A percentile compares a stretch with the other conserved stretches of the same genome.
phyloP scores from a whole-genome alignment of 441 rosid genomes.

The Erodium moschatum region DNA sequence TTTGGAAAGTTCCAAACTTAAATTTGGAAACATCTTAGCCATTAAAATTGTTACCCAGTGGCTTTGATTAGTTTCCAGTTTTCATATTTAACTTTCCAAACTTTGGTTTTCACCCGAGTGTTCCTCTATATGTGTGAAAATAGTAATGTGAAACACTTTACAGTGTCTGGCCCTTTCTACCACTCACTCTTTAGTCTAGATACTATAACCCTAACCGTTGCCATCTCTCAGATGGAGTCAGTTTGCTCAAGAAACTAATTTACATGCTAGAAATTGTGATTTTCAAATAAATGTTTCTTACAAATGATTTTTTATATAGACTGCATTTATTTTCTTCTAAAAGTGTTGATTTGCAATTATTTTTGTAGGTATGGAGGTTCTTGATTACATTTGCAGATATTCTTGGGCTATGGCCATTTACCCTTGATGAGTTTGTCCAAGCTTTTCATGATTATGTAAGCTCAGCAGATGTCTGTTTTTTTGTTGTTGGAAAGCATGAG shows the following conservation, averaged over 20 bases:
- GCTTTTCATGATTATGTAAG: conserved; percentile 79
- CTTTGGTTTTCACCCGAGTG: too few species aligned
- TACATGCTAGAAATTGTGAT: conserved; percentile 7
- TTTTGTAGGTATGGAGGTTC: conserved; percentile 73
- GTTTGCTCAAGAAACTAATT: conserved; percentile 5
- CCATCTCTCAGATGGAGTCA: not conserved
- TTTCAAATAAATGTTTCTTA: not conserved
- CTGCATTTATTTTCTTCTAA: not conserved
- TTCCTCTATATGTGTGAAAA: not conserved
- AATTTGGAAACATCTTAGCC: too few species aligned
- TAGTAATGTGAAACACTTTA: not conserved
- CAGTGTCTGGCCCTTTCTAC: not conserved
- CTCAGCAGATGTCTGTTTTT: conserved; percentile 7
- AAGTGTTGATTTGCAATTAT: conserved; percentile 13
- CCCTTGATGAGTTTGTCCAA: conserved; percentile 76
- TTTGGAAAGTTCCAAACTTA: too few species aligned
- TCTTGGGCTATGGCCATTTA: conserved; percentile 87
- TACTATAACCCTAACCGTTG: too few species aligned
- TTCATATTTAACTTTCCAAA: too few species aligned
- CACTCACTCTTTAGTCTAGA: not conserved
- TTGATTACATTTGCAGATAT: conserved; percentile 66
- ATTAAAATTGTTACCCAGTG: too few species aligned
- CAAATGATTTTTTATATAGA: not conserved
- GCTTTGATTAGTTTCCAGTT: too few species aligned
- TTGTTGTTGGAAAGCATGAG: conserved; percentile 13